Evolutionary conservation across 129 eudicot species (phyloP), one percentile per base, ranked within the genome.

Genomic region (Chrysanthemum lavandulifolium): DNA sequence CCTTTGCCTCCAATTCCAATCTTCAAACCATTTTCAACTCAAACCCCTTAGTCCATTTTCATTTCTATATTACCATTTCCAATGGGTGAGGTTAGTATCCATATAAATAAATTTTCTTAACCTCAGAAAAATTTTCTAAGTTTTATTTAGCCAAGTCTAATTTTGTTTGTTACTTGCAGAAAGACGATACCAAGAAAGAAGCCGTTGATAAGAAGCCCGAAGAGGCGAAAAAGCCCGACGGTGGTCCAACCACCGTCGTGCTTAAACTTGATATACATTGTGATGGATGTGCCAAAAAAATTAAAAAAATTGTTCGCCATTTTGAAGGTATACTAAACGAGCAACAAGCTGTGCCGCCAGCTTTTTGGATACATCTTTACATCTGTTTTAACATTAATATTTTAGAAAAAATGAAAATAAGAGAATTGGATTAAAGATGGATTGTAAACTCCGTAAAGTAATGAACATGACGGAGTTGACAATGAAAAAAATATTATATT

Each of bases 201-300:
- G 79, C 81, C 55, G 81, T 56, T 6, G 79, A 71, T 13, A 86
- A 82, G 62, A 79, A 82, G 73, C 49, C 75, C n/a, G 72, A 65
- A 60, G 70, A 78, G 6, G 67, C 58, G 5, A 76, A 83, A 29
- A 82, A 76, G 55, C 4, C 79, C 23, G 89, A 73, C 13, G 73
- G 64, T 58, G 85, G 63, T 6, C 69, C 73, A 1, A 15, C 65
- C 19, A 78, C 82, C 69, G 89, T 88, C 16, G 85, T 91, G 33
- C 77, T 91, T 43, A 87, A 91, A 82, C 59, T 83, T 5, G 86
- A 91, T 58, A 73, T 91, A 80, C 97, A 91, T 80, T 91, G 97
- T 57, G 91, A 91, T 14, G 97, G 97, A 29, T 91, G 97, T 56
- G 90, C 87, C 27, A 57, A 77, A 11, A 91, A 91, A 45, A 79